Conservation (phyloP, 805 yeast species). For the Metschnikowia similis region DNA sequence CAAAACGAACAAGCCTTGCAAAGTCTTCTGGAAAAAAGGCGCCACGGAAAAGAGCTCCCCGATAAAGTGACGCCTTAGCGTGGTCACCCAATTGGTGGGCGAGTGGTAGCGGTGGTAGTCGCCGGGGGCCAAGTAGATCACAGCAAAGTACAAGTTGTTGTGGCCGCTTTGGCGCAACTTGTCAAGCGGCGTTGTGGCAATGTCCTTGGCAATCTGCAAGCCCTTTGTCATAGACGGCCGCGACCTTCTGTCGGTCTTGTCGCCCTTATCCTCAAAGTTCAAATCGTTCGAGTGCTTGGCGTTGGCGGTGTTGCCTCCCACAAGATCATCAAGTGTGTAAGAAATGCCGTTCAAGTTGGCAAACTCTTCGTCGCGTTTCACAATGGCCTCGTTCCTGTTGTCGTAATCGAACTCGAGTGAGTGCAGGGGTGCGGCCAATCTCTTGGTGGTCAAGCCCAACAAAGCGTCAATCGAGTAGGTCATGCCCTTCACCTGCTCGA, state of each 20-base stretch:
- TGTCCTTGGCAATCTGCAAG: slow-evolving; percentile 38
- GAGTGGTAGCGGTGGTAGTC: slow-evolving; percentile 97
- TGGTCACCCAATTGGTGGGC: slow-evolving; percentile 94
- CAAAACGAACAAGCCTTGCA: slow-evolving; percentile 81
- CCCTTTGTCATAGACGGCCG: slow-evolving; percentile 32
- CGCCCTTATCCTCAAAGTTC: slow-evolving; percentile 63
- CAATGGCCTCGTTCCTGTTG: slow-evolving; percentile 37
- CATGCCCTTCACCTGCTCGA: slow-evolving; percentile 96
- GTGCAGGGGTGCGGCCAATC: slow-evolving; percentile 54
- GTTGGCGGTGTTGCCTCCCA: slow-evolving; percentile 49
- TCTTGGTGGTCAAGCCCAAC: slow-evolving; percentile 56
- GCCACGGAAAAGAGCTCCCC: slow-evolving; percentile 96
- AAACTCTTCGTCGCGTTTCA: slow-evolving; percentile 62
- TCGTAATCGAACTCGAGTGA: slow-evolving; percentile 42
- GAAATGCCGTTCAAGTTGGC: slow-evolving; percentile 75
- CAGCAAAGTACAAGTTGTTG: slow-evolving; percentile 76
- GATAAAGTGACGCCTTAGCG: slow-evolving; percentile 87
- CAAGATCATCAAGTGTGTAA: slow-evolving; percentile 62
- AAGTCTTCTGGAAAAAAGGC: slow-evolving; percentile 87
- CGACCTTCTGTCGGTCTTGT: slow-evolving; percentile 43
- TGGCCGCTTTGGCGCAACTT: slow-evolving; percentile 30
- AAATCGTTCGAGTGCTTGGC: slow-evolving; percentile 45
- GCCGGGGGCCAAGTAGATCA: slow-evolving; percentile 95
- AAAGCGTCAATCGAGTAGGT: slow-evolving; percentile 86
- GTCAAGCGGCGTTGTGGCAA: slow-evolving; percentile 32